A percentile compares a stretch with the other conserved stretches of the same genome.
These are phyloP conservation scores for Colletotrichum gloeosporioides DNA, from an alignment of 2,329 filamentous ascomycete genomes.

Conservation along the genomic window DNA sequence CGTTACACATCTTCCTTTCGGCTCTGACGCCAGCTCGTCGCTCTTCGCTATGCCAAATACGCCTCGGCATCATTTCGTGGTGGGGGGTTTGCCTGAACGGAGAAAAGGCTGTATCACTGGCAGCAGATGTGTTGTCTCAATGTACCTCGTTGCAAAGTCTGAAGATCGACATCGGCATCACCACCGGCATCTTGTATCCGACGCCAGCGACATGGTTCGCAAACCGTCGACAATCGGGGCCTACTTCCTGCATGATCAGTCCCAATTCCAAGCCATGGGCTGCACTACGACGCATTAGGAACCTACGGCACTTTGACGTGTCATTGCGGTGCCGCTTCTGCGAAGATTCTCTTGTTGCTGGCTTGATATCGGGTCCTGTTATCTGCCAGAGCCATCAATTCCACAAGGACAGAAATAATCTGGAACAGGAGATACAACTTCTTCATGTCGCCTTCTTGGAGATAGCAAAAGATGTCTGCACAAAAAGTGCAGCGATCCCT, in stretches of 20 bases:
- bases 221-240: background rate
- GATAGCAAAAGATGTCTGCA: background rate
- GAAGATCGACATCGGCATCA: background rate
- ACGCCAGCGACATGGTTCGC: background rate
- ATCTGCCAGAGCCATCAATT: background rate
- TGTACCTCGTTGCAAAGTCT: background rate
- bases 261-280: background rate
- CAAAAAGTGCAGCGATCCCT: background rate
- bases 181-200: background rate
- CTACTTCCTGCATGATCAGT: background rate
- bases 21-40: background rate
- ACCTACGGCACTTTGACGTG: background rate
- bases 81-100: background rate
- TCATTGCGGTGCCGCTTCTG: background rate
- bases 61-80: background rate
- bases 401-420: background rate
- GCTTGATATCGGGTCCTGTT: background rate
- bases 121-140: background rate
- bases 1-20: background rate
- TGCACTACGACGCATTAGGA: background rate
- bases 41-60: background rate
- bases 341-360: background rate
- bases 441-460: background rate
- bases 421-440: background rate
- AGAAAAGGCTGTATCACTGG: background rate